These are phyloP conservation scores for Pseudogymnoascus sp. DNA, from an alignment of 2,329 filamentous ascomycete species.

Conservation along the genomic window DNA sequence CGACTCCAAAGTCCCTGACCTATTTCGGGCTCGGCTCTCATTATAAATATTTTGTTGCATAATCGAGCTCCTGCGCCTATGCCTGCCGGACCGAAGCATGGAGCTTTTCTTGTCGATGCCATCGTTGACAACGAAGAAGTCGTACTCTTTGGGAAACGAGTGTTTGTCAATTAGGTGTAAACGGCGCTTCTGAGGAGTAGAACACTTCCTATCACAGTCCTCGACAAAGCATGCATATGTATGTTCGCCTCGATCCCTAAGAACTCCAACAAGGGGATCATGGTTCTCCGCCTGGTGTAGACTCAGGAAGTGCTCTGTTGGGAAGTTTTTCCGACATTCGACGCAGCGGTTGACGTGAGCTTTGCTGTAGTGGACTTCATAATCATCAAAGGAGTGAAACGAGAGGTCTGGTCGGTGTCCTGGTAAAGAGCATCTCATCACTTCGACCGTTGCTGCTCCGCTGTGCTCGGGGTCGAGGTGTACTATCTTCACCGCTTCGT, in stretches of 20 bases:
- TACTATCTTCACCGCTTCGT: constrained; percentile 44
- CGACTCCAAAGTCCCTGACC: constrained; percentile 16
- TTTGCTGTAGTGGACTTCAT: constrained; percentile 78
- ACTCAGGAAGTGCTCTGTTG: constrained; percentile 68
- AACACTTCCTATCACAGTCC: constrained; percentile 76
- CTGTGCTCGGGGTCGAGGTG: constrained; percentile 52
- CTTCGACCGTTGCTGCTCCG: constrained; percentile 23
- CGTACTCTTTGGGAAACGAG: constrained; percentile 79
- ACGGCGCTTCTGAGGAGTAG: constrained; percentile 72
- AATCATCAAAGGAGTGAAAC: constrained; percentile 70
- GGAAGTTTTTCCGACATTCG: constrained; percentile 81
- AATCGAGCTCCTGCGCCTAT: constrained; percentile 42
- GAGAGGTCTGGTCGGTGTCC: constrained; percentile 63
- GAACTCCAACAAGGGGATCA: constrained; percentile 67
- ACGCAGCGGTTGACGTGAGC: constrained; percentile 76
- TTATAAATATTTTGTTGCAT: constrained; percentile 20
- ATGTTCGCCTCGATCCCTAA: constrained; percentile 72
- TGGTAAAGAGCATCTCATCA: constrained; percentile 74
- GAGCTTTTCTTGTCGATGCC: constrained; percentile 83
- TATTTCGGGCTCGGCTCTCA: constrained; percentile 16
- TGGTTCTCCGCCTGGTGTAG: constrained; percentile 90
- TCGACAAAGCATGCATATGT: constrained; percentile 91
- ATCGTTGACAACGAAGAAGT: constrained; percentile 77
- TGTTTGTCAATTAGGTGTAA: constrained; percentile 94
- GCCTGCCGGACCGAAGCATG: constrained; percentile 56